Percentiles rank a stretch among this genome's conserved stretches.
Evolutionary conservation across 169 alveolate species (phyloP).

Genomic region (Eimeria maxima): DNA sequence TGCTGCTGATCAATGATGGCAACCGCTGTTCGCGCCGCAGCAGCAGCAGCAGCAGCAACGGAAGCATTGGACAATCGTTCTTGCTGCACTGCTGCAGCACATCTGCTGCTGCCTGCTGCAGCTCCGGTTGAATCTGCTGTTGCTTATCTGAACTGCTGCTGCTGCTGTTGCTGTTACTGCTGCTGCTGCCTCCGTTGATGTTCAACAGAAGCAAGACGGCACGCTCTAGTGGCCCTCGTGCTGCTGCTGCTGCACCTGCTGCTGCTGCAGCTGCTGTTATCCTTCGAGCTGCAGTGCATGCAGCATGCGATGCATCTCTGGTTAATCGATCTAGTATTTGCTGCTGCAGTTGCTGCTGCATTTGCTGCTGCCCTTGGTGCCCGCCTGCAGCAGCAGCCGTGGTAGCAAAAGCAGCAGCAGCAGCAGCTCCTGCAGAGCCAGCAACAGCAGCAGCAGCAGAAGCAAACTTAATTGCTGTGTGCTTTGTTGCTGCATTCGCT

Average conservation of each 20-base stretch:
- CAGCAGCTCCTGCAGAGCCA: too few species aligned
- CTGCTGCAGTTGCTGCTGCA: neutral
- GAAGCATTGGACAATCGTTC: neutral
- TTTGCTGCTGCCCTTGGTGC: neutral
- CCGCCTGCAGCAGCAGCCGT: neutral
- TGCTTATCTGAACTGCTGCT: neutral
- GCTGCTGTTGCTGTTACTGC: neutral
- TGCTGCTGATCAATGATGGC: neutral
- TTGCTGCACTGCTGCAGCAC: constrained; percentile 5
- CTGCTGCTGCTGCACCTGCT: neutral
- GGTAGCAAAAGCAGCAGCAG: neutral
- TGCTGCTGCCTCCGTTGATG: neutral
- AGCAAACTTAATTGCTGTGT: neutral
- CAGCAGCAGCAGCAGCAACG: neutral
- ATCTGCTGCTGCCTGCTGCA: constrained; percentile 1
- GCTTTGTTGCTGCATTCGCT: neutral
- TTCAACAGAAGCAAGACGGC: neutral
- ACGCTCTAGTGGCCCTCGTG: neutral
- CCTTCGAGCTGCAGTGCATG: neutral
- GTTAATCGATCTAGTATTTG: neutral
- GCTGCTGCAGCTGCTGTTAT: neutral
- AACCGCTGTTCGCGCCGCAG: neutral
- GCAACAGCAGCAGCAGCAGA: too few species aligned
- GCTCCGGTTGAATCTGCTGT: neutral
- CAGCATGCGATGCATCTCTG: neutral